A percentile compares a stretch with the other conserved stretches of the same genome.
Conservation (phyloP, 805 yeast genomes). For the Priceomyces castillae region DNA sequence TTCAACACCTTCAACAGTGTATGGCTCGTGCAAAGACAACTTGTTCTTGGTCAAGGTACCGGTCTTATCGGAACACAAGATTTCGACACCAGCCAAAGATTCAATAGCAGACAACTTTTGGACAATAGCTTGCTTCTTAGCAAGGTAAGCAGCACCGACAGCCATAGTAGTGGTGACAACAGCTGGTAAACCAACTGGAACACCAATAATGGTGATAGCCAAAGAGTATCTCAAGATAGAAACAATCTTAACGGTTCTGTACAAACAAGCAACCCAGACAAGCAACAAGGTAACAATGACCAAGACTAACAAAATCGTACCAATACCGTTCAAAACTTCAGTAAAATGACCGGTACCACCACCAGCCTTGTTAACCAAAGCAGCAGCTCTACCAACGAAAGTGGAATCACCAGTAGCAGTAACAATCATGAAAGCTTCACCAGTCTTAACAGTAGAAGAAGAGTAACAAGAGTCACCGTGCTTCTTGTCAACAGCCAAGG, state of each 20-base stretch:
- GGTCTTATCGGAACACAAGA: constrained; percentile 96
- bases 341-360: constrained; percentile 95
- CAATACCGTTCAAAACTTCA: constrained; percentile 96
- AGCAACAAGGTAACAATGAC: constrained; percentile 83
- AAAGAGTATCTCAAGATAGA: constrained; percentile 86
- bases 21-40: constrained; percentile 93
- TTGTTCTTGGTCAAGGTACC: constrained; percentile 98
- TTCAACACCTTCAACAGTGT: constrained; percentile 96
- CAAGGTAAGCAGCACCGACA: constrained; percentile 98
- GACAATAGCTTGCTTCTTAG: constrained; percentile 95
- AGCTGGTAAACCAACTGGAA: constrained; percentile 98
- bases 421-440: constrained; percentile 92
- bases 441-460: constrained; percentile 92
- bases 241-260: constrained; percentile 85
- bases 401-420: constrained; percentile 95
- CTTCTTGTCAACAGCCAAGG: constrained; percentile 90
- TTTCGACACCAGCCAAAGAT: constrained; percentile 96
- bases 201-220: constrained; percentile 96
- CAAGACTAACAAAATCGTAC: constrained; percentile 84
- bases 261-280: constrained; percentile 93
- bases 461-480: constrained; percentile 86
- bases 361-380: constrained; percentile 90
- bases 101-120: constrained; percentile 96
- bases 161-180: constrained; percentile 99
- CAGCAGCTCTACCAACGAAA: constrained; percentile 96